These are phyloP conservation scores for Hippophae tibetana DNA, from an alignment of 306 rosid species.

Conservation along the genomic window DNA sequence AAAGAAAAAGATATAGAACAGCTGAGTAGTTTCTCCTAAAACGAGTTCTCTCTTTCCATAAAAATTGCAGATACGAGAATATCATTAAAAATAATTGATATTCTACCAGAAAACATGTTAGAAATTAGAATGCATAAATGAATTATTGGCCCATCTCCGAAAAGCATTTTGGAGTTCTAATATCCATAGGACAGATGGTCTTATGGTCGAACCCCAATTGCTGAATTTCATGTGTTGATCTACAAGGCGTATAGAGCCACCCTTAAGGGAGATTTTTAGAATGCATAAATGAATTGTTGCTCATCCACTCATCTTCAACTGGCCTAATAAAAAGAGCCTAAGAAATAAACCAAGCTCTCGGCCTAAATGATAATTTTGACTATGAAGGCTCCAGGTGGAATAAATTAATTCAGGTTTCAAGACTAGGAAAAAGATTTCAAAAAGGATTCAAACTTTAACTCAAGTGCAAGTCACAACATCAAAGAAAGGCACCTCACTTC, in stretches of 20 bases:
- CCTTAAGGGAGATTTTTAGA: neutral
- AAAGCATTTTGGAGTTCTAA: too few relatives aligned
- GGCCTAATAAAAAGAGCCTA: neutral
- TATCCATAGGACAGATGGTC: too few relatives aligned
- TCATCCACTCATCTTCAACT: conserved; percentile 2
- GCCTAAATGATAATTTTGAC: neutral
- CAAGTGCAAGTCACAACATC: neutral
- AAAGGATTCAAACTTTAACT: neutral
- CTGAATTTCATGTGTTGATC: too few relatives aligned
- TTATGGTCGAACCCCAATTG: too few relatives aligned
- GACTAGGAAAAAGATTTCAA: neutral
- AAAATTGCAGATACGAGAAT: too few relatives aligned
- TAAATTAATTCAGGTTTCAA: neutral
- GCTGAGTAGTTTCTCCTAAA: too few relatives aligned
- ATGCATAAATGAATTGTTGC: neutral
- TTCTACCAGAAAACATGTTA: too few relatives aligned
- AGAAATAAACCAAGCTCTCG: neutral
- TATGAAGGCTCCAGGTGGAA: neutral
- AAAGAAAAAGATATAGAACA: too few relatives aligned
- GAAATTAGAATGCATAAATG: too few relatives aligned
- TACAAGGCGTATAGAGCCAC: neutral
- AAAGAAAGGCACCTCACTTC: neutral
- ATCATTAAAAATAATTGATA: too few relatives aligned
- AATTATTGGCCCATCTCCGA: too few relatives aligned
- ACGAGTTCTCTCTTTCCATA: too few relatives aligned